Evolutionary conservation across 2,329 filamentous ascomycete species (phyloP), one percentile per base, ranked within the genome.

Genomic region (Mariannaea sp.): DNA sequence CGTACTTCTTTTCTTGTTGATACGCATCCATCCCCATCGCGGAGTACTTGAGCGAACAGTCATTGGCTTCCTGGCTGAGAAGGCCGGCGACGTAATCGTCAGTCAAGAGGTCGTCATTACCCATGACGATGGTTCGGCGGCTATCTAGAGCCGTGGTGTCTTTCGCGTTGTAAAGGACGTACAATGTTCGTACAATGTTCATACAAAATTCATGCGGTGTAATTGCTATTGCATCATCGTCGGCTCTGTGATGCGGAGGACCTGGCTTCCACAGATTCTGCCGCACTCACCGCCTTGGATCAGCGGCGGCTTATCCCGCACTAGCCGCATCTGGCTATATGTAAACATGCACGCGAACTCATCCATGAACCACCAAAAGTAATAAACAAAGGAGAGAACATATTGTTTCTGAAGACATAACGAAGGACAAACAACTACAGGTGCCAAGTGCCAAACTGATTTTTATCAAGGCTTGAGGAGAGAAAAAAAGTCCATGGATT

Each of bases 11-110:
- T 60, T 75, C 65, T 29, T 63, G 52, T 44, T 66, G 68, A 62
- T 85, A 87, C 14, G 87, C 89, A 49, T 89, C 83, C 57, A 92
- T 75, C 8, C 90, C 91, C 67, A 90, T 79, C 6, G 87, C 75
- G 1, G 89, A 88, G 70, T 92, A 94, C 66, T 84, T 88, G 40
- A 88, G 74, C 3, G 87, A 88, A 62, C 80, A 87, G 53, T 88
- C 83, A 54, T 81, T 85, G 10, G 92, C 92, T 71, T 97, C 92
- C 61, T 88, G 84, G 44, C 86, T 83, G 29, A 97, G 79, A n/a
- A 96, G 76, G 41, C 81, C 81, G 13, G 90, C 90, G 58, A 96
- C 85, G 66, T 92, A 91, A 45, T 90, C 88, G 68, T 95, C 90
- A 16, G 85, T 86, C 40, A 87, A 71, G 19, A 82, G 68, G n/a